These are phyloP conservation scores for Eucalyptus cloeziana DNA, from an alignment of 345 rosid genomes.

Conservation along the genomic window DNA sequence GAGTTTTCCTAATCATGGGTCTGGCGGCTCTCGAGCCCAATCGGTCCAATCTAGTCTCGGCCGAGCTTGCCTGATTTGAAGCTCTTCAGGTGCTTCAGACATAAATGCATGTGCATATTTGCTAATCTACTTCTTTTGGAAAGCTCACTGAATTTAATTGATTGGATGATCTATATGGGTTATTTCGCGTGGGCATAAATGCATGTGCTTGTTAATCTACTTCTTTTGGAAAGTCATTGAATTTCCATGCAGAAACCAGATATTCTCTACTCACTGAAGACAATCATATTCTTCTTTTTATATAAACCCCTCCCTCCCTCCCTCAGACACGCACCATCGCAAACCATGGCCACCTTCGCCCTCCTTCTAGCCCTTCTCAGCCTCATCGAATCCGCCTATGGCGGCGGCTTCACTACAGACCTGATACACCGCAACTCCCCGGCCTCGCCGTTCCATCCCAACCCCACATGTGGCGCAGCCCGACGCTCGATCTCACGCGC, in stretches of 20 bases:
- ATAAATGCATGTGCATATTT: too few relatives aligned
- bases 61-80: too few relatives aligned
- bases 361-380: not conserved
- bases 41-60: not conserved
- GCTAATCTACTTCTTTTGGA: too few relatives aligned
- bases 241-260: too few relatives aligned
- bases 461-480: not conserved
- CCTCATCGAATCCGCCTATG: not conserved
- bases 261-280: too few relatives aligned
- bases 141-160: too few relatives aligned
- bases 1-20: not conserved
- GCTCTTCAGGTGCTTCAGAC: too few relatives aligned
- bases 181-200: too few relatives aligned
- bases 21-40: accelerated
- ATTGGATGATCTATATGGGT: too few relatives aligned
- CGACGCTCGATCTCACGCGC: not conserved
- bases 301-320: not conserved
- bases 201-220: too few relatives aligned
- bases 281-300: not conserved
- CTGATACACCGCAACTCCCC: not conserved
- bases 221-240: too few relatives aligned
- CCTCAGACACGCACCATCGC: not conserved
- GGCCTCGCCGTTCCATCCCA: not conserved
- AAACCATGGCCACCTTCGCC: not conserved
- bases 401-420: not conserved